Percentiles rank a stretch among this genome's conserved stretches.
phyloP scores from a whole-genome alignment of 1,139 yeast genomes.

The Geotrichum australiense region DNA sequence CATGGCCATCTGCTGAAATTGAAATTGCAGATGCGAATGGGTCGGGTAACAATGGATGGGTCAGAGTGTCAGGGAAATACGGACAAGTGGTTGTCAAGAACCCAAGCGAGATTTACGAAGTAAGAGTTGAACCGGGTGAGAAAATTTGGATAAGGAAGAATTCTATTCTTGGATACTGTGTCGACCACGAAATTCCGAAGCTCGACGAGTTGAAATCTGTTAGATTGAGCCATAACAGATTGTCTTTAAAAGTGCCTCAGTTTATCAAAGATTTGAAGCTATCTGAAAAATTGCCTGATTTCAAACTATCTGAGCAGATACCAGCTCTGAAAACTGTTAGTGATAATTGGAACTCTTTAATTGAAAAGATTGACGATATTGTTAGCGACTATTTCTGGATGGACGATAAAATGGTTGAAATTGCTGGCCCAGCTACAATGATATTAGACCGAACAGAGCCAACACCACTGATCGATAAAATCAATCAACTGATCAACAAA shows the following conservation, averaged over 20 bases:
- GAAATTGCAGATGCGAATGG: too few species aligned
- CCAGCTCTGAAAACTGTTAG: neutral
- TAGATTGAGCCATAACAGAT: too few species aligned
- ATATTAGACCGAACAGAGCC: conserved; percentile 10
- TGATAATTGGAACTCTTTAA: neutral
- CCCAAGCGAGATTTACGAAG: conserved; percentile 5
- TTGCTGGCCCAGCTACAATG: conserved; percentile 15
- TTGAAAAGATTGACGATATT: neutral
- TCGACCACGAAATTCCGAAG: too few species aligned
- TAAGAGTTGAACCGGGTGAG: conserved; percentile 3
- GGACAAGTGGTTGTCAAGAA: conserved; percentile 7
- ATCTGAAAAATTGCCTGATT: neutral
- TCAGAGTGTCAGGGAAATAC: conserved; percentile 7
- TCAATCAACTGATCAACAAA: conserved; percentile 1
- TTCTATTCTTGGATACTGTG: conserved; percentile 8
- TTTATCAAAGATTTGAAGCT: too few species aligned
- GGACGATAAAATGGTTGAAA: conserved; percentile 10
- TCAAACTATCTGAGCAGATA: too few species aligned
- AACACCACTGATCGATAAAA: conserved; percentile 5
- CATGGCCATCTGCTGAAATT: conserved; percentile 7
- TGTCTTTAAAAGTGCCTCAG: too few species aligned
- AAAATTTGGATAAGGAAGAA: conserved; percentile 8
- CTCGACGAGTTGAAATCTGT: too few species aligned
- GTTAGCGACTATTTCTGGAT: conserved; percentile 13
- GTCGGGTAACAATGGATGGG: neutral